These are phyloP conservation scores for Trichoderma harzianum DNA, from an alignment of 2,329 filamentous ascomycete species.

Conservation along the genomic window DNA sequence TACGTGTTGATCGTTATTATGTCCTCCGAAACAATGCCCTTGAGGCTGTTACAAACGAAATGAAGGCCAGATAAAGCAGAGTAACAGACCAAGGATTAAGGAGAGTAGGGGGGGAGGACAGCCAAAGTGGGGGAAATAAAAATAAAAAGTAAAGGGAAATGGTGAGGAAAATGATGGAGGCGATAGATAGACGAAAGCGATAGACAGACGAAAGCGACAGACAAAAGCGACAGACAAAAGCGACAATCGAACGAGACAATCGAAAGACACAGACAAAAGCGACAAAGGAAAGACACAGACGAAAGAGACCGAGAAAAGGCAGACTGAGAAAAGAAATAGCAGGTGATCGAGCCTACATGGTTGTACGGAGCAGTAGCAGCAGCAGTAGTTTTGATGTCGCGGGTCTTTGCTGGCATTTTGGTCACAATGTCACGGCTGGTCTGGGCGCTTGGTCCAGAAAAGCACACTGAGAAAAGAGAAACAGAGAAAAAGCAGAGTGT, in stretches of 20 bases:
- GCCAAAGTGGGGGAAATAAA: background rate
- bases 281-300: too few species aligned
- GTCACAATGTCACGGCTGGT: background rate
- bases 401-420: background rate
- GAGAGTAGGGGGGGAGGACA: background rate
- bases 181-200: too few species aligned
- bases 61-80: background rate
- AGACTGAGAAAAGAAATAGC: too few species aligned
- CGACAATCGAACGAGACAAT: too few species aligned
- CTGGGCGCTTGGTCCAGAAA: background rate
- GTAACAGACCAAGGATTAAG: fast-evolving
- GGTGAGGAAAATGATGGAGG: too few species aligned
- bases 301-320: too few species aligned
- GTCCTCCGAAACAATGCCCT: background rate
- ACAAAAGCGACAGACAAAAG: too few species aligned
- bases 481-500: too few species aligned
- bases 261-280: too few species aligned
- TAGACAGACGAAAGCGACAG: too few species aligned
- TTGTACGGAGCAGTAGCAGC: background rate
- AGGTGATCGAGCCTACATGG: background rate
- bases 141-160: background rate
- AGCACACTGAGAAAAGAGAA: too few species aligned
- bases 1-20: background rate
- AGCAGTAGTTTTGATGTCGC: background rate
- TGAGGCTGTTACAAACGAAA: background rate